These are phyloP conservation scores for Scheffersomyces segobiensis DNA, from an alignment of 1,139 yeast species.

Conservation along the genomic window DNA sequence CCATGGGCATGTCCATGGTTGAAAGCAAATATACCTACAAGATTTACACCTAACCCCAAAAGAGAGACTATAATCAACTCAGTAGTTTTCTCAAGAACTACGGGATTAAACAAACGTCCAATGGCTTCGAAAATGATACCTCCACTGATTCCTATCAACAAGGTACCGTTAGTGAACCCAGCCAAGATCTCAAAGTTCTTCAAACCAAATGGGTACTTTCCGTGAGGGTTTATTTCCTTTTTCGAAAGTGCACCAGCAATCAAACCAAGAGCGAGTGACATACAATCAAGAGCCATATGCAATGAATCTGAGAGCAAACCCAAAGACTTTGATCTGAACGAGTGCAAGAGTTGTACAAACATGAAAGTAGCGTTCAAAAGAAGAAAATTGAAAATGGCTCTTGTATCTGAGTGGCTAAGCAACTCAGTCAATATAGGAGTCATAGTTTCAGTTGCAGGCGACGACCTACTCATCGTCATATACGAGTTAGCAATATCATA, in stretches of 20 bases:
- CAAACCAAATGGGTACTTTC: slow-evolving; percentile 83
- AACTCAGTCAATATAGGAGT: slow-evolving; percentile 36
- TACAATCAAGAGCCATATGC: slow-evolving; percentile 95
- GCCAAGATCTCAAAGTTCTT: slow-evolving; percentile 86
- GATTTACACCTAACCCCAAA: slow-evolving; percentile 81
- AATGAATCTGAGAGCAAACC: slow-evolving; percentile 91
- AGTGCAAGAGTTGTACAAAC: slow-evolving; percentile 89
- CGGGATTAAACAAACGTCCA: slow-evolving; percentile 77
- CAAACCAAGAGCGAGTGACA: slow-evolving; percentile 84
- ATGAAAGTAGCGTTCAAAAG: slow-evolving; percentile 86
- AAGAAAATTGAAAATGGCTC: slow-evolving; percentile 85
- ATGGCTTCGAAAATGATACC: slow-evolving; percentile 87
- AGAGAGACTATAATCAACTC: slow-evolving; percentile 83
- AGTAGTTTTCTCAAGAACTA: slow-evolving; percentile 73
- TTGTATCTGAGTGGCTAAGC: slow-evolving; percentile 68
- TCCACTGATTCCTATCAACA: slow-evolving; percentile 82
- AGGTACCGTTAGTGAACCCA: slow-evolving; percentile 91
- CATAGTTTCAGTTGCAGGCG: neutral
- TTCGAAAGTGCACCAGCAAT: slow-evolving; percentile 72
- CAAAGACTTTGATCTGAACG: slow-evolving; percentile 87
- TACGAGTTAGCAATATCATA: slow-evolving; percentile 4
- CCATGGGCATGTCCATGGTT: slow-evolving; percentile 64
- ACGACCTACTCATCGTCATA: slow-evolving; percentile 1
- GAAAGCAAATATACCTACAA: slow-evolving; percentile 92
- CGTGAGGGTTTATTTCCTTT: slow-evolving; percentile 50